Base-by-base conservation (phyloP, 345 rosid genomes). In the Geranium brycei region DNA sequence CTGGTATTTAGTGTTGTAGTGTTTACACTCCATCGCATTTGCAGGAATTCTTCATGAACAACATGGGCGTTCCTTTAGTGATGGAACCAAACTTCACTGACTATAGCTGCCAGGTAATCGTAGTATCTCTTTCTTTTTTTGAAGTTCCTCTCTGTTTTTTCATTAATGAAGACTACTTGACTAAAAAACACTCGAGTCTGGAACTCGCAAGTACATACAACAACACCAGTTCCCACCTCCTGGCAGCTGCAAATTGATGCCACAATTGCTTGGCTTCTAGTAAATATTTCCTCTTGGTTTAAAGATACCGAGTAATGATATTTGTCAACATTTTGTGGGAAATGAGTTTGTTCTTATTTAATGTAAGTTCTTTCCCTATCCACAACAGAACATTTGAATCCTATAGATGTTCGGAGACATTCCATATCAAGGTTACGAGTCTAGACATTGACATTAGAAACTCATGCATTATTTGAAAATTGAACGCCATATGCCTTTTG, bases 11-110 rank as follows among this genome's bases (percentile, higher is more conserved):
- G 17, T 59, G 41, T 13, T 51, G 16, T 0, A 40, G 14, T 7
- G n/a, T 38, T 60, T 35, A 18, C 5, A 17, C 11, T 17, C 3
- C 41, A 17, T 19, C 59, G 40, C 23, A 18, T 67, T 53, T 63
- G 35, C 68, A 89, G 98, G 79, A 83, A 23, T 89, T 89, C 76
- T 87, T 87, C 77, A 84, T 78, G 73, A 89, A 92, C 60, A 79
- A 80, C 76, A 84, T 83, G 96, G 98, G 95, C 55, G 85, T 89
- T 62, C 91, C 98, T 62, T 60, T 87, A 61, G 51, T 84, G 69
- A 89, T 89, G 95, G 93, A 89, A 77, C 98, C 98, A 31, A 83
- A 92, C 82, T 89, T 92, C 76, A 74, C 60, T 19, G 96, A 92
- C 64, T 86, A 85, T 69, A 87, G 95, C 75, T 89, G 95, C 63